phyloP scores from a whole-genome alignment of 768 basidiomycete genomes.

The Mycena pura region DNA sequence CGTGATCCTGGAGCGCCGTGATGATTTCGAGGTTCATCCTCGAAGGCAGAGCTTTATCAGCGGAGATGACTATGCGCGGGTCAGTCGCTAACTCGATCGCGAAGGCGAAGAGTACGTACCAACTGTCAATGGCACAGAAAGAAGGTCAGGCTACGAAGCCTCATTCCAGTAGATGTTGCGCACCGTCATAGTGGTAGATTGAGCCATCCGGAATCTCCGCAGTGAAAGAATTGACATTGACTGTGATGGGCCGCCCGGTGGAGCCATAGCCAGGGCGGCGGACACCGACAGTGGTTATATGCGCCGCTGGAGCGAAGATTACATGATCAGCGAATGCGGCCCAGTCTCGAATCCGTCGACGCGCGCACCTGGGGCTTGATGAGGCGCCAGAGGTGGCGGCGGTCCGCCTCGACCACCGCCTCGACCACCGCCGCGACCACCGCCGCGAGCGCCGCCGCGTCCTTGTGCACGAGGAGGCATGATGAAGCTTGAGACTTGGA shows the following conservation, averaged over 20 bases:
- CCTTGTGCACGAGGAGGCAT: constrained; percentile 3
- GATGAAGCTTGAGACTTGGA: not conserved
- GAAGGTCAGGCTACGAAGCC: not conserved
- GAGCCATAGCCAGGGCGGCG: constrained; percentile 62
- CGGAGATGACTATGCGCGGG: constrained; percentile 50
- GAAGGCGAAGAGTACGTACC: constrained; percentile 11
- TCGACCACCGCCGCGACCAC: not conserved
- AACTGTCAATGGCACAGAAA: not conserved
- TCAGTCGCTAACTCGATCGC: no score
- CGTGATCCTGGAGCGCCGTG: constrained; percentile 48
- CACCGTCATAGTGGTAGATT: constrained; percentile 81
- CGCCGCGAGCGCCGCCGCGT: not conserved
- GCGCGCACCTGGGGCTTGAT: not conserved
- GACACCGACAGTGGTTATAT: constrained; percentile 63
- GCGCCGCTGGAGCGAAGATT: constrained; percentile 16
- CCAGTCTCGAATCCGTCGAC: not conserved
- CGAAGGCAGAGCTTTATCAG: constrained; percentile 56
- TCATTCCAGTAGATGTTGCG: constrained; percentile 26
- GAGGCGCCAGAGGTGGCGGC: not conserved
- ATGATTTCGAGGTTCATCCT: constrained; percentile 58
- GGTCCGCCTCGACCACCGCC: not conserved
- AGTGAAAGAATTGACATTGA: constrained; percentile 58
- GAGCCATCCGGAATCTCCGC: constrained; percentile 55
- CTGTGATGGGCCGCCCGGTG: constrained; percentile 49
- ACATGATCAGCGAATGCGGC: not conserved